These are phyloP conservation scores for Aaosphaeria pasadenensis DNA, from an alignment of 2,329 filamentous ascomycete species.

Conservation along the genomic window DNA sequence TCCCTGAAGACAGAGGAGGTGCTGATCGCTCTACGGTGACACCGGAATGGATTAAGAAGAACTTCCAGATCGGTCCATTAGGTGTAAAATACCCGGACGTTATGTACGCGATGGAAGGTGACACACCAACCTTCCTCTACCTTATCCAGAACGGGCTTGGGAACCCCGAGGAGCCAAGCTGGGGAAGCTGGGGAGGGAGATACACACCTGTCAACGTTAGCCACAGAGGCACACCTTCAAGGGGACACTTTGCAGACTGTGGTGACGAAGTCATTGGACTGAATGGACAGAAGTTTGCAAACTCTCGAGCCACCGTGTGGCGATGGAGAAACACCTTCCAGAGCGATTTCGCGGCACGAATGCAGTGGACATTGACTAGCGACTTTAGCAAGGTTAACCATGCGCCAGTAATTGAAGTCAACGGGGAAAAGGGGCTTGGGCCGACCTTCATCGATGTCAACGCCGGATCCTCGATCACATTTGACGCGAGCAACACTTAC, in stretches of 20 bases:
- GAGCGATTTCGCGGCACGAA: slow-evolving; percentile 43
- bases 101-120: slow-evolving; percentile 48
- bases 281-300: slow-evolving; percentile 28
- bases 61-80: slow-evolving; percentile 46
- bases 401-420: slow-evolving; percentile 11
- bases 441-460: slow-evolving; percentile 2
- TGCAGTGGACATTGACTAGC: slow-evolving; percentile 31
- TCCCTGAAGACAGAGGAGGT: slow-evolving; percentile 39
- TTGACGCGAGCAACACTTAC: slow-evolving; percentile 12
- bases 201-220: slow-evolving; percentile 27
- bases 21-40: slow-evolving; percentile 43
- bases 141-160: slow-evolving; percentile 44
- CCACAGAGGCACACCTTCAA: background rate
- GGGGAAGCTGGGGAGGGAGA: slow-evolving; percentile 45
- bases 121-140: slow-evolving; percentile 43
- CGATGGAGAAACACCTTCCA: slow-evolving; percentile 43
- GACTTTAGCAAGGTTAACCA: slow-evolving; percentile 7
- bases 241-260: slow-evolving; percentile 26
- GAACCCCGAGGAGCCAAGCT: slow-evolving; percentile 37
- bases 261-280: slow-evolving; percentile 34
- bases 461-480: slow-evolving; percentile 4
- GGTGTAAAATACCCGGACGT: slow-evolving; percentile 46
- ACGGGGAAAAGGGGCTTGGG: slow-evolving; percentile 7
- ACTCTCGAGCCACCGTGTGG: slow-evolving; percentile 38
- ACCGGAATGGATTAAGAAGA: slow-evolving; percentile 45